Conservation (phyloP, 129 eudicot species). For the Tagetes patula region DNA sequence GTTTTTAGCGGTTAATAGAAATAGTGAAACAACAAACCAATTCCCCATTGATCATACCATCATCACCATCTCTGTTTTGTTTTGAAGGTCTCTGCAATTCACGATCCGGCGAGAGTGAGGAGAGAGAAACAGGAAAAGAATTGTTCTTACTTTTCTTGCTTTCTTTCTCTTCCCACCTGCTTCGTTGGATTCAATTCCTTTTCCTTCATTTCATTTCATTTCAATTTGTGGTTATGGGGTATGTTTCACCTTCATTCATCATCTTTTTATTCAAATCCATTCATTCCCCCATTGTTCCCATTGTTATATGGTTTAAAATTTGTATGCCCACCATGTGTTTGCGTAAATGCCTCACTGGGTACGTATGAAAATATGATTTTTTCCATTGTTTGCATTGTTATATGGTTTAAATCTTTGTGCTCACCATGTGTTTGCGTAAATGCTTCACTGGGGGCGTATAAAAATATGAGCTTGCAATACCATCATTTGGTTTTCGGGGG, state of each 20-base stretch:
- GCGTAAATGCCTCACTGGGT: background rate
- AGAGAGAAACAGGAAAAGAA: conserved; percentile 39
- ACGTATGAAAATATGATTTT: background rate
- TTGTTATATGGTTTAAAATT: background rate
- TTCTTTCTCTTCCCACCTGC: conserved; percentile 38
- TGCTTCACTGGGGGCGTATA: background rate
- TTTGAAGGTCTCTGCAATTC: conserved; percentile 8
- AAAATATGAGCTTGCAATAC: background rate
- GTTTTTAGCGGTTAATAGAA: conserved; percentile 30
- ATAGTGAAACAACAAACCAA: conserved; percentile 28
- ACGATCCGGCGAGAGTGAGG: conserved; percentile 35
- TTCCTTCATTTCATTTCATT: background rate
- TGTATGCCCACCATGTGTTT: background rate
- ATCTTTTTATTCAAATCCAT: background rate
- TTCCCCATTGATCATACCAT: conserved; percentile 13
- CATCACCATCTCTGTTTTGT: background rate
- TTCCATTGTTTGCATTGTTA: background rate
- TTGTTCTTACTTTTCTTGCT: conserved; percentile 27
- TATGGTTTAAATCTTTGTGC: background rate
- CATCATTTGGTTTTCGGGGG: background rate
- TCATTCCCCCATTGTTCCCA: background rate
- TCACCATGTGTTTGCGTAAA: background rate
- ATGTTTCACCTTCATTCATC: background rate
- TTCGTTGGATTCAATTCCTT: background rate
- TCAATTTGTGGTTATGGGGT: conserved; percentile 29